A percentile compares a stretch with the other conserved stretches of the same genome.
Evolutionary conservation across 2,329 filamentous ascomycete species (phyloP).

Genomic region (Aspergillus persii): DNA sequence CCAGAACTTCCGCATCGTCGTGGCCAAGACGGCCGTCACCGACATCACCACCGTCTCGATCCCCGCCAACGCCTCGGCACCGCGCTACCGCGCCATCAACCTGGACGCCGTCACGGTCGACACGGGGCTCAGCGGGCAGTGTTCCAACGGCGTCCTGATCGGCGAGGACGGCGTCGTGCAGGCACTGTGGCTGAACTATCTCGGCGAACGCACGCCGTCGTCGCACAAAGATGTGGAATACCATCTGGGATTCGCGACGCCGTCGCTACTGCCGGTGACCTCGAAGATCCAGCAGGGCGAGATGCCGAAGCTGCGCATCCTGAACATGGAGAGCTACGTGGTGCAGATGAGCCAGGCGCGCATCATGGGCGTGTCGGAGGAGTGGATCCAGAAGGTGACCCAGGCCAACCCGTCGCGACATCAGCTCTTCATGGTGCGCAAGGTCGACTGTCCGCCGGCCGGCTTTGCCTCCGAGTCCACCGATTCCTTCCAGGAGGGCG

Average conservation of each 20-base stretch:
- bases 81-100: constrained; percentile 90
- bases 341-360: constrained; percentile 96
- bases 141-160: constrained; percentile 89
- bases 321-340: constrained; percentile 91
- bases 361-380: constrained; percentile 93
- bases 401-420: constrained; percentile 86
- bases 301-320: constrained; percentile 78
- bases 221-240: constrained; percentile 92
- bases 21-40: constrained; percentile 90
- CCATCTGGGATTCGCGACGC: constrained; percentile 86
- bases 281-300: constrained; percentile 77
- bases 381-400: constrained; percentile 91
- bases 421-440: constrained; percentile 97
- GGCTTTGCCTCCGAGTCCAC: constrained; percentile 39
- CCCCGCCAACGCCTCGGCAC: constrained; percentile 86
- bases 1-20: constrained; percentile 87
- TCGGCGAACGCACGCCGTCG: constrained; percentile 79
- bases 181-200: constrained; percentile 93
- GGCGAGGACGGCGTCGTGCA: constrained; percentile 89
- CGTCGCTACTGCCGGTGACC: constrained; percentile 84
- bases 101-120: constrained; percentile 97
- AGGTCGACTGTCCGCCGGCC: constrained; percentile 66
- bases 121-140: constrained; percentile 84
- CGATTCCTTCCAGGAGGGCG: constrained; percentile 77
- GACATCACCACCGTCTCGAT: constrained; percentile 97